Percentiles rank a stretch among this genome's conserved stretches.
Evolutionary conservation across 176 grass and related monocot species (phyloP).

Genomic region (Phyllostachys edulis): DNA sequence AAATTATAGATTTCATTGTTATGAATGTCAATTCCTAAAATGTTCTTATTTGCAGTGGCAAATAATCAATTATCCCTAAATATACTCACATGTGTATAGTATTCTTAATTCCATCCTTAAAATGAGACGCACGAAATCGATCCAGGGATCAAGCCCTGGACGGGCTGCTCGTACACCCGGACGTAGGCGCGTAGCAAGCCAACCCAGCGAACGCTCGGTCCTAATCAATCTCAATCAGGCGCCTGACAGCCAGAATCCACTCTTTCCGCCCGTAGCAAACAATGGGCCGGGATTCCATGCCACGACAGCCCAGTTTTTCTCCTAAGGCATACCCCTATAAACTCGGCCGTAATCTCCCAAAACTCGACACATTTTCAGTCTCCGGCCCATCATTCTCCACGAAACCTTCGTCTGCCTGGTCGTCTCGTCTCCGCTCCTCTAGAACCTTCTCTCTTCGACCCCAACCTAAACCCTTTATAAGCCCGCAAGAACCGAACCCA

Average conservation of each 20-base stretch:
- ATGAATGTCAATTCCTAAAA: too few relatives aligned
- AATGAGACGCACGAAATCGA: too few relatives aligned
- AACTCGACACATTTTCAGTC: fast-evolving
- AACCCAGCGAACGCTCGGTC: too few relatives aligned
- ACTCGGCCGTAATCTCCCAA: background rate
- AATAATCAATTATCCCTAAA: too few relatives aligned
- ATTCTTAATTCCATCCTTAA: too few relatives aligned
- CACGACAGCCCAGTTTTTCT: too few relatives aligned
- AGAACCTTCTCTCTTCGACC: constrained; percentile 70
- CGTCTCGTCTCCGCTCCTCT: background rate
- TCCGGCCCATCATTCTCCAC: background rate
- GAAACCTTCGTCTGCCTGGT: background rate
- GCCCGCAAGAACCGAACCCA: background rate
- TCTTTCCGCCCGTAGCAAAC: background rate
- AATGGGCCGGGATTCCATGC: background rate
- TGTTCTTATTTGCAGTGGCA: too few relatives aligned
- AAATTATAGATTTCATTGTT: too few relatives aligned
- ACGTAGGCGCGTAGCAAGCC: too few relatives aligned
- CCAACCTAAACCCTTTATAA: constrained; percentile 23
- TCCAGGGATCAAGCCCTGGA: too few relatives aligned
- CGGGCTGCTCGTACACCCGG: too few relatives aligned
- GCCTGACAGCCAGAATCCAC: background rate
- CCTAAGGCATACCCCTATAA: background rate
- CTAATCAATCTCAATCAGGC: background rate
- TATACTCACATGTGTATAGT: too few relatives aligned